Conservation (phyloP, 2,329 filamentous ascomycete genomes). For the Sclerotinia minor region DNA sequence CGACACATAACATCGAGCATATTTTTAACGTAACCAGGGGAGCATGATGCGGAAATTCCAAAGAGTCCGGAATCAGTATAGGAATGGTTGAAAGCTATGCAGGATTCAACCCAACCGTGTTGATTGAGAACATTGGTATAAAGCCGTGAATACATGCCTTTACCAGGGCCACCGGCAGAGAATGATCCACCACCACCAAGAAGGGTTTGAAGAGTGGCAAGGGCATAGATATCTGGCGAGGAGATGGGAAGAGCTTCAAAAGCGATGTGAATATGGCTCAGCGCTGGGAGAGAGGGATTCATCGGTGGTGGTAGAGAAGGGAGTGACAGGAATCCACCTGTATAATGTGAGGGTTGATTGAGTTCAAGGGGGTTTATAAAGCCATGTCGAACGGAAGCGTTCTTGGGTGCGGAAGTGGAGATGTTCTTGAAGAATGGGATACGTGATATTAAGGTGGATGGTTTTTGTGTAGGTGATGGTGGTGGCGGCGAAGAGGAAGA, state of each 20-base stretch:
- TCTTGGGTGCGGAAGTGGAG: constrained; percentile 68
- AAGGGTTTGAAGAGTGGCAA: constrained; percentile 92
- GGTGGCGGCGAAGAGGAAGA: constrained; percentile 43
- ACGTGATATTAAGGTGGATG: constrained; percentile 72
- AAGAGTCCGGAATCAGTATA: constrained; percentile 97
- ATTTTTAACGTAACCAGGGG: constrained; percentile 70
- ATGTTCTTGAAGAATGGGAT: constrained; percentile 90
- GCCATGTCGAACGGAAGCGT: constrained; percentile 55
- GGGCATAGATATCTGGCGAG: constrained; percentile 90
- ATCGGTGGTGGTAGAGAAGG: constrained; percentile 75
- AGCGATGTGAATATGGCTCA: constrained; percentile 92
- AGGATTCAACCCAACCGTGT: constrained; percentile 95
- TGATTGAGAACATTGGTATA: constrained; percentile 99
- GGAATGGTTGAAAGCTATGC: constrained; percentile 93
- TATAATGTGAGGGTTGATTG: constrained; percentile 74
- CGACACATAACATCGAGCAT: constrained; percentile 97
- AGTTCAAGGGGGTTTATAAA: constrained; percentile 48
- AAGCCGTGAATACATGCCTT: constrained; percentile 97
- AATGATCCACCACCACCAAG: constrained; percentile 96
- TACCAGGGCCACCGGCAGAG: constrained; percentile 92
- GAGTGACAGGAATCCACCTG: constrained; percentile 86
- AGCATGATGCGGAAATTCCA: constrained; percentile 85
- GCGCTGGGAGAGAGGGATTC: constrained; percentile 74
- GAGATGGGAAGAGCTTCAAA: constrained; percentile 93
- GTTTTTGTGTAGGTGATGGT: constrained; percentile 49